Conservation (phyloP, 2,329 filamentous ascomycete genomes). For the Mariannaea sp. region DNA sequence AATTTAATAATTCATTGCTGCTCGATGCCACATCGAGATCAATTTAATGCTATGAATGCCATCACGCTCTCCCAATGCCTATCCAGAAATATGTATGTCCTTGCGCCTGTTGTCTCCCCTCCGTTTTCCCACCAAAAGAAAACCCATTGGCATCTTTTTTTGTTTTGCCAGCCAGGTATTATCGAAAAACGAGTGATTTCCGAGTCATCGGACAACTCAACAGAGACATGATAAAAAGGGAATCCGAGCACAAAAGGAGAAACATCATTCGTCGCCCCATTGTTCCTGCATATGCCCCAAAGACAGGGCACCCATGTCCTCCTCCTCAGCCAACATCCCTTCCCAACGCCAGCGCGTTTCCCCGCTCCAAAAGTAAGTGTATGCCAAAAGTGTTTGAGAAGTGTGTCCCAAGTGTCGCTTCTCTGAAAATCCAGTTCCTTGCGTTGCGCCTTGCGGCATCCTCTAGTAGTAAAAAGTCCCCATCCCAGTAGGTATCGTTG, state of each 20-base stretch:
- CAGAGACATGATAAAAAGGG: conserved; percentile 7
- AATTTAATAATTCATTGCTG: conserved; percentile 12
- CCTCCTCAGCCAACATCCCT: conserved; percentile 16
- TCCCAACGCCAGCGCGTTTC: conserved; percentile 27
- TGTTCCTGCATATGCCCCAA: conserved; percentile 38
- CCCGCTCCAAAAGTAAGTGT: conserved; percentile 26
- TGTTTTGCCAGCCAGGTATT: conserved; percentile 36
- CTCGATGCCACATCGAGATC: conserved; percentile 20
- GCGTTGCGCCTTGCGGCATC: conserved; percentile 48
- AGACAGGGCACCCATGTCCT: conserved; percentile 15
- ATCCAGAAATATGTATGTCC: conserved; percentile 27
- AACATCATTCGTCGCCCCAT: conserved; percentile 27
- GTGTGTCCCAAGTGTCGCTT: conserved; percentile 41
- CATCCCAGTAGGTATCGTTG: conserved; percentile 44
- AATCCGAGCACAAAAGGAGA: conserved; percentile 19
- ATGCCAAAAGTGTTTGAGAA: conserved; percentile 35
- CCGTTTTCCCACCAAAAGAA: conserved; percentile 11
- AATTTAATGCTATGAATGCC: conserved; percentile 11
- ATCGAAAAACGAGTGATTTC: conserved; percentile 32
- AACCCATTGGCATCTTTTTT: conserved; percentile 28
- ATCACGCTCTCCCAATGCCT: conserved; percentile 5
- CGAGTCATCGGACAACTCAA: conserved; percentile 30
- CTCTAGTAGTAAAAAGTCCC: conserved; percentile 43
- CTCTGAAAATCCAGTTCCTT: conserved; percentile 31
- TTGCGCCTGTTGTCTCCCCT: conserved; percentile 26